Base-by-base conservation (phyloP, 75 land plant genomes). In the Ceratopteris richardii region DNA sequence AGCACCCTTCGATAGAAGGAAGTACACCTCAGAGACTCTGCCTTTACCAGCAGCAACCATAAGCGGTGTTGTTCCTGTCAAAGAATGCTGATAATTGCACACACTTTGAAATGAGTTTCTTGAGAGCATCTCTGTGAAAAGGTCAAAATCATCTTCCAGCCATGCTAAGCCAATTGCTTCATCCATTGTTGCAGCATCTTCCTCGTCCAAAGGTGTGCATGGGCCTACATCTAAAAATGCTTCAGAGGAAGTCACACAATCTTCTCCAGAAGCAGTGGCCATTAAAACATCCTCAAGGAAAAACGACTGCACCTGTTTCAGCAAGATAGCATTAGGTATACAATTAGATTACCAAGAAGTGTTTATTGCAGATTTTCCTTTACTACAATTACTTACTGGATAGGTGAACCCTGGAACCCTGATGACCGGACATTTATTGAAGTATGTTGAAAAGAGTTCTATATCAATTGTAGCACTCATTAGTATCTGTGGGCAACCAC, bases 381-480 rank as follows among this genome's bases (percentile, higher is more conserved):
- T n/a, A n/a, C n/a, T n/a, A 2, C 50, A 46, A 46, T 26, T 4
- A 46, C 66, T 80, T 82, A 95, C 99, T 58, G 96, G 97, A 78
- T 84, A 71, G 39, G 99, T 95, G 48, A 95, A 95, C 22, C 99
- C 99, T 26, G 99, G 92, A 30, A 95, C 82, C 17, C 65, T 69
- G 44, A 95, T 72, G 47, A 87, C 67, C 27, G 99, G 97, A 51
- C 99, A 95, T 56, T 75, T 78, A 62, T 82, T 73, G 62, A 94
- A 94, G 63, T 94, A 94, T 31, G 68, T 62, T 9, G 96, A 94
- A 68, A 94, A 90, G 27, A 81, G 62, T 31, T 83, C 98, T 11
- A 96, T 81, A 80, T 94, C 98, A 48, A 94, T 57, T 13, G 98
- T 94, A 54, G 98, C 98, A 71, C 98, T 94, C 98, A 94, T 94